Evolutionary conservation across 345 rosid genomes (phyloP), one percentile per base, ranked within the genome.

Genomic region (Eucalyptus polyanthemos): DNA sequence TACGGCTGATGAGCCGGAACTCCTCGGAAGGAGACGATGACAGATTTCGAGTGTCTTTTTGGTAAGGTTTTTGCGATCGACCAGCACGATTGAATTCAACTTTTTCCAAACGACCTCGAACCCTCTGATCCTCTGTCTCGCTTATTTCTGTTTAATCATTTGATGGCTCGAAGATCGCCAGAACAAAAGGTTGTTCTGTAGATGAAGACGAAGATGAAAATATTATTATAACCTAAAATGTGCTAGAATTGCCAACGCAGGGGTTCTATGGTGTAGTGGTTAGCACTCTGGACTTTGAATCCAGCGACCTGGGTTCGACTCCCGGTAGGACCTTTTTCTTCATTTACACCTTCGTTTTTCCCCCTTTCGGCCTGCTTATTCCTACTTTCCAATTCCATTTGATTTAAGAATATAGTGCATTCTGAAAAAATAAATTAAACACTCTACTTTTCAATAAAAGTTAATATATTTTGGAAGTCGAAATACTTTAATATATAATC

Each of bases 271-370:
- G 85, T 76, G 85, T 76, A 76, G 85, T 76, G 85, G 85, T 76
- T 76, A 76, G 85, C 85, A 86, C 98, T 97, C 95, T 95, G 99
- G 97, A 97, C 97, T 95, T 96, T 96, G 99, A 96, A 98, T 97
- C 99, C 96, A 95, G 99, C 95, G 96, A 95, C 97, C 97, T 93
- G 99, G 96, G 98, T 95, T 96, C 96, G 96, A 97, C 93, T 96
- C 96, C 96, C 97, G 97, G 96, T 95, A 92, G 97, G 97, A 94
- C 95, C 98, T 94, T 31, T 51, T 8, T 11, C 22, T 37, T 27
- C 22, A 12, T 29, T 67, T 14, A 2, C 21, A 16, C 6, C 5
- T 56, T 42, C 15, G 29, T 37, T 40, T 51, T 24, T 25, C 13
- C 11, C 9, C 2, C 65, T 65, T 37, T 27, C 4, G 8, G 15